Conservation (phyloP, 768 basidiomycete genomes). For the Amanita pseudoporphyria region DNA sequence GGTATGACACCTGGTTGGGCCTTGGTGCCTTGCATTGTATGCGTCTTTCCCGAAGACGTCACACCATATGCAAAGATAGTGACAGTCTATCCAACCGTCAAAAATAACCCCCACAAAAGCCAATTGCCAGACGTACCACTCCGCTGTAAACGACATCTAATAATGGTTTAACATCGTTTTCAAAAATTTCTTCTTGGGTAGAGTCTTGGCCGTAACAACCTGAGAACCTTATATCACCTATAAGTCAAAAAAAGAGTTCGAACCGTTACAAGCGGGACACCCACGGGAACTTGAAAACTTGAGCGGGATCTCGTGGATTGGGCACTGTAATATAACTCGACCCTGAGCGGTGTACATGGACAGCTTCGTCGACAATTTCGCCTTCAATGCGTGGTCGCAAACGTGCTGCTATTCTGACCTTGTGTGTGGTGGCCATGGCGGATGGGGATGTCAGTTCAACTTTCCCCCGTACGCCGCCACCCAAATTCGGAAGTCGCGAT, state of each 20-base stretch:
- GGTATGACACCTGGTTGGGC: constrained; percentile 80
- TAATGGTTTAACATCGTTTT: constrained; percentile 65
- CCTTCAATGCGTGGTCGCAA: constrained; percentile 54
- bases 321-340: constrained; percentile 50
- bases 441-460: not conserved
- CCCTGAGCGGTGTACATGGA: constrained; percentile 40
- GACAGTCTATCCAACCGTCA: constrained; percentile 42
- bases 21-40: constrained; percentile 83
- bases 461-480: not conserved
- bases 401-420: constrained; percentile 64
- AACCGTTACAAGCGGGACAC: constrained; percentile 13
- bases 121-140: constrained; percentile 37
- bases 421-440: constrained; percentile 28
- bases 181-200: constrained; percentile 71
- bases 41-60: constrained; percentile 85
- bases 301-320: constrained; percentile 59
- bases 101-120: not conserved
- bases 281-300: constrained; percentile 75
- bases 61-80: constrained; percentile 90
- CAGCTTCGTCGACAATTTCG: constrained; percentile 53
- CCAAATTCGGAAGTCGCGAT: constrained; percentile 5
- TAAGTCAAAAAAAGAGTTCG: constrained; percentile 2
- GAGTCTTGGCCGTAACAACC: constrained; percentile 67
- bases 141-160: constrained; percentile 73
- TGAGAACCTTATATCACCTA: constrained; percentile 41